Conservation (phyloP, 2,329 filamentous ascomycete species). For the Stagonosporopsis chrysanthemi region DNA sequence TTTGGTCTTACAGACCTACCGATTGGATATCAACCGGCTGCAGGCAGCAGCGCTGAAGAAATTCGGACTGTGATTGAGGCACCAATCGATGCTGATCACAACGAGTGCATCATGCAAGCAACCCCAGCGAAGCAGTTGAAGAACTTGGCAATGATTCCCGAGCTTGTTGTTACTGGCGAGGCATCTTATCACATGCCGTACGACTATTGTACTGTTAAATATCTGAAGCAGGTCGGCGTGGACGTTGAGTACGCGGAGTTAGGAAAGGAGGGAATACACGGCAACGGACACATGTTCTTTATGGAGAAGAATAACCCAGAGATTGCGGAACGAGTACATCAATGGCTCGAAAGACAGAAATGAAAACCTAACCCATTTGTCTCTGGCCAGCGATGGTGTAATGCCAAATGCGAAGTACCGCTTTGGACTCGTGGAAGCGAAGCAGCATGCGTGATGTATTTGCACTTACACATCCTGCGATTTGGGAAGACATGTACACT, state of each 20-base stretch:
- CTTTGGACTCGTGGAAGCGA: too few species aligned
- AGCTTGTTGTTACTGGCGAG: slow-evolving; percentile 60
- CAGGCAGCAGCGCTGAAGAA: slow-evolving; percentile 28
- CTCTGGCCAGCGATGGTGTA: too few species aligned
- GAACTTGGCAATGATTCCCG: slow-evolving; percentile 58
- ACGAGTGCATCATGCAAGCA: slow-evolving; percentile 46
- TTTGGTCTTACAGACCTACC: slow-evolving; percentile 48
- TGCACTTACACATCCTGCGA: too few species aligned
- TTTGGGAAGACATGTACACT: too few species aligned
- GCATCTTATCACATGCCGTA: slow-evolving; percentile 63
- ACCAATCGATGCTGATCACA: slow-evolving; percentile 33
- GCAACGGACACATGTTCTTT: slow-evolving; percentile 54
- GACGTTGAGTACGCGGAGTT: slow-evolving; percentile 35
- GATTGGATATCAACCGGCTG: slow-evolving; percentile 45
- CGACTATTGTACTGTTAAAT: slow-evolving; percentile 63
- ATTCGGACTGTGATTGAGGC: slow-evolving; percentile 33
- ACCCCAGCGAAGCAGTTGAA: slow-evolving; percentile 53
- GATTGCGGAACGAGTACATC: slow-evolving; percentile 26
- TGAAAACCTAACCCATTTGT: too few species aligned
- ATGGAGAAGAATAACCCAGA: slow-evolving; percentile 44
- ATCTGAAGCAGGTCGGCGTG: slow-evolving; percentile 56
- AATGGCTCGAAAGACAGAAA: slow-evolving; percentile 16
- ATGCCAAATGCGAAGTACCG: too few species aligned
- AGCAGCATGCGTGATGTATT: too few species aligned
- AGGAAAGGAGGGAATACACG: slow-evolving; percentile 69